Evolutionary conservation across 2,329 filamentous ascomycete species (phyloP), one percentile per base, ranked within the genome.

Genomic region (Cucurbitaria berberidis): DNA sequence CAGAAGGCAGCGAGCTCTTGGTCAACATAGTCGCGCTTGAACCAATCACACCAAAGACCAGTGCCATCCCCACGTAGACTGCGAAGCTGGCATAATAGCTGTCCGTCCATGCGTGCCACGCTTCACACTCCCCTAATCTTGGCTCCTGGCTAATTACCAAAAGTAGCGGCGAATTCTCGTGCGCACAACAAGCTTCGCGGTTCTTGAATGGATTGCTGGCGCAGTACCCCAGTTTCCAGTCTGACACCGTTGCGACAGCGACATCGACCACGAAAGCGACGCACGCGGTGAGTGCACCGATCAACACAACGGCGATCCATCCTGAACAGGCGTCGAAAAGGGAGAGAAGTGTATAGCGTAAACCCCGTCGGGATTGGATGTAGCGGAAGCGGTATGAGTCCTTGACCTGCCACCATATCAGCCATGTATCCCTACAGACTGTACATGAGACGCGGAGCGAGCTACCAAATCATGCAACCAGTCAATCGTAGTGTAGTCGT

Each of bases 401-500:
- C 70, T 84, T 84, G 67, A 84, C 77, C 79, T 82, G 45, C 9
- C 19, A 11, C 30, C 9, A 22, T n/a, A 22, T 59, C 16, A 58
- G 45, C 9, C n/a, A 11, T 30, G 15, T 16, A 3, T 16, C 15
- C 16, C 16, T 13, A 34, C 16, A 13, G n/a, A 34, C 30, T 34
- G 4, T 34, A 34, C 30, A 15, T 16, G 15, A 34, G 15, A 42
- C 24, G 29, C 8, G 16, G 35, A 39, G 35, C 35, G 22, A 27
- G 5, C 3, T 65, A 83, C 81, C 50, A 86, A 68, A 60, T 85
- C 83, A 66, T 85, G 84, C 9, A 86, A 74, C 83, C 83, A 86
- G 68, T 87, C 84, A 51, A 86, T 86, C 1, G 83, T 85, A 7
- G 81, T 83, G 59, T 87, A 86, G 57, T 86, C 81, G 62, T 84